phyloP scores from a whole-genome alignment of 129 eudicot genomes.

The Centaurea solstitialis region DNA sequence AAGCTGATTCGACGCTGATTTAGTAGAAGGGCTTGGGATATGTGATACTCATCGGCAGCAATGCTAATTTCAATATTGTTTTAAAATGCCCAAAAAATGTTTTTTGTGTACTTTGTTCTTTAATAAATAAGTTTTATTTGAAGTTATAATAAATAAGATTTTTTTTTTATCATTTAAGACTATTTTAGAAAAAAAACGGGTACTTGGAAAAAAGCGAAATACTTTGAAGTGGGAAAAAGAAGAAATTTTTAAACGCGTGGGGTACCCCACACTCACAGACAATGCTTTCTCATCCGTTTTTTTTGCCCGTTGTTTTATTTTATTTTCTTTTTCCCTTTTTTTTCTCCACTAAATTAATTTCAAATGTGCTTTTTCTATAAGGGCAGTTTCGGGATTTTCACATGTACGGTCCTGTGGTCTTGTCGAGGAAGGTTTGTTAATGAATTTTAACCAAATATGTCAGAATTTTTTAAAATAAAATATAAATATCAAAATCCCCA shows the following conservation, averaged over 20 bases:
- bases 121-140: no score
- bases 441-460: no score
- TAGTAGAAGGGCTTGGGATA: no score
- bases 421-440: neutral
- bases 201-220: neutral
- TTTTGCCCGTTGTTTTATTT: conserved; percentile 34
- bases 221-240: conserved; percentile 12
- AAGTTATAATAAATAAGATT: no score
- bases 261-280: conserved; percentile 27
- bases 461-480: no score
- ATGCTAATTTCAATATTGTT: neutral
- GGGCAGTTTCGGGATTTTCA: conserved; percentile 25
- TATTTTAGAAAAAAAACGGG: no score
- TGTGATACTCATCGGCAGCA: neutral
- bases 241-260: conserved; percentile 32
- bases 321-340: neutral
- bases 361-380: conserved; percentile 11
- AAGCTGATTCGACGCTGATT: no score
- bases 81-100: neutral
- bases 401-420: neutral
- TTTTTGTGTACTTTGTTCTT: neutral
- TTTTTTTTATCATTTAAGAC: no score
- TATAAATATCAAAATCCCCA: no score
- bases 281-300: conserved; percentile 23
- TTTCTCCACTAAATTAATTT: neutral